These are phyloP conservation scores for Aquilaria sinensis DNA, from an alignment of 345 rosid species.

Conservation along the genomic window DNA sequence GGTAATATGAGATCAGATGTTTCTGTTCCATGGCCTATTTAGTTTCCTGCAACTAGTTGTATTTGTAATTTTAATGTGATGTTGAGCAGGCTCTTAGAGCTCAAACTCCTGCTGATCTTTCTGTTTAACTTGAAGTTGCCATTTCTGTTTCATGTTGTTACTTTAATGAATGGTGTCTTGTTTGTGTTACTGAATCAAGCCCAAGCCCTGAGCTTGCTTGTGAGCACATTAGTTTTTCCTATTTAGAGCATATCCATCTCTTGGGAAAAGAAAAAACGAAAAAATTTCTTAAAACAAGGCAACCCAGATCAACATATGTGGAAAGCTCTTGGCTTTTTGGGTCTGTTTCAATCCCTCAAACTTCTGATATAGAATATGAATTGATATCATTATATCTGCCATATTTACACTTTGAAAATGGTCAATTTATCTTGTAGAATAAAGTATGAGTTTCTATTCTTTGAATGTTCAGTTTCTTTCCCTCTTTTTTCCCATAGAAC, in stretches of 20 bases:
- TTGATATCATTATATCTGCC: conserved; percentile 9
- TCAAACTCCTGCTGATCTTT: conserved; percentile 17
- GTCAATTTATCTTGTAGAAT: conserved; percentile 28
- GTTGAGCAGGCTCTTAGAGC: conserved; percentile 29
- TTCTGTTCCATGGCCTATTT: conserved; percentile 35
- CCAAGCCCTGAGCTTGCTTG: conserved; percentile 11
- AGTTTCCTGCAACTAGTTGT: conserved; percentile 16
- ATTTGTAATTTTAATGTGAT: conserved; percentile 15
- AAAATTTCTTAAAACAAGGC: conserved; percentile 11
- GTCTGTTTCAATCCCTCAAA: conserved; percentile 8
- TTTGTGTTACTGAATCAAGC: conserved; percentile 14
- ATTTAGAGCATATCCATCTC: conserved; percentile 18
- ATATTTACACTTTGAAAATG: conserved; percentile 24
- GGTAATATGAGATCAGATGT: conserved; percentile 34
- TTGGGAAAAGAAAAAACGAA: conserved; percentile 8
- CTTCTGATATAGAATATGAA: conserved; percentile 11
- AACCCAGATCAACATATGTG: conserved; percentile 12
- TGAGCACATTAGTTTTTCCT: conserved; percentile 13
- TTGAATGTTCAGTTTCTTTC: conserved; percentile 21
- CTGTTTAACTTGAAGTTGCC: conserved; percentile 15
- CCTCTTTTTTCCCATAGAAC: conserved; percentile 11
- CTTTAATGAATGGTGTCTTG: conserved; percentile 10
- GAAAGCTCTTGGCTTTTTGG: conserved; percentile 7
- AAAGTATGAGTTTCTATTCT: conserved; percentile 13
- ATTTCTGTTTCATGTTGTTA: conserved; percentile 15